Evolutionary conservation across 2,329 filamentous ascomycete species (phyloP), one percentile per base, ranked within the genome.

Genomic region (Trichoderma pleuroti): DNA sequence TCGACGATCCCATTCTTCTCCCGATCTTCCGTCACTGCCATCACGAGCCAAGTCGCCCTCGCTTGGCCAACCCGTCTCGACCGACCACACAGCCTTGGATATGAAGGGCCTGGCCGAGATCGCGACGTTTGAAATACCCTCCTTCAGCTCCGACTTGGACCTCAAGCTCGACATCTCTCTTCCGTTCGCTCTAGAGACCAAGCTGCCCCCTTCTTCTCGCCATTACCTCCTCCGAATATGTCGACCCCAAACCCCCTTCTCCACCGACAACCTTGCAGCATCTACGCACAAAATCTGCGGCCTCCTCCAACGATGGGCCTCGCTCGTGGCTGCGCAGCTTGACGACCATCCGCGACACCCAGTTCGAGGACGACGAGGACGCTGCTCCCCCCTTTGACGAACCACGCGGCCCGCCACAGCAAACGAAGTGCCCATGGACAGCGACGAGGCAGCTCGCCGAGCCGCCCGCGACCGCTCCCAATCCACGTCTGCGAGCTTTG

Each of bases 281-380:
- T 34, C 59, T 24, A 73, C 68, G 69, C 68, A 71, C 26, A 74
- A 72, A 77, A 76, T 73, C 84, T 82, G 77, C 82, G 74, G 83
- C 78, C 72, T 84, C 85, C 56, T 78, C 86, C 62, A 81, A 85
- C 68, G 85, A 84, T 71, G 82, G 84, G 68, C 84, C 84, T 5
- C 83, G 84, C 70, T 85, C 85, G 71, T 88, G 86, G 87, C 81
- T 88, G 71, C 81, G 82, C 16, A 80, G 80, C 75, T 82, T 84
- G 28, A 85, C 81, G 73, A 81, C 82, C 14, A 75, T 80, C 46
- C 77, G 74, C 62, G 77, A 79, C 39, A 68, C 72, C 34, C 52
- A 70, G 34, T 73, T 76, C 28, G 74, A 76, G 4, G 65, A 68
- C 14, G 21, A 18, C 24, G 39, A 32, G 26, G 28, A 39, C 24